phyloP scores from a whole-genome alignment of 441 rosid genomes.

The Theobroma grandiflorum region DNA sequence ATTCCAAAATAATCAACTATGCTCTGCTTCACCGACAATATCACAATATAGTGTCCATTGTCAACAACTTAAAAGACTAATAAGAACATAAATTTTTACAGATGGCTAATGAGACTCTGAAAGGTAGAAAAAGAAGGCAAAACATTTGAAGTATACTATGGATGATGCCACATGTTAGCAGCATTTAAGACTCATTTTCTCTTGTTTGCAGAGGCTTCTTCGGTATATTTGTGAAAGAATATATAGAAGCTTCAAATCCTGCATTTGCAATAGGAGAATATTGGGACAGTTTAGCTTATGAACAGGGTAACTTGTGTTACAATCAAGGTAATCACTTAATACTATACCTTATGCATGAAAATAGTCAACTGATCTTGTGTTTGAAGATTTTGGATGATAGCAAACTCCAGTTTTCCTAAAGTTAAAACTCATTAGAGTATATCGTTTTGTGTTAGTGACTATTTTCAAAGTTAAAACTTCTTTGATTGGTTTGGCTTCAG shows the following conservation, averaged over 20 bases:
- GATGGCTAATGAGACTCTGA: background rate
- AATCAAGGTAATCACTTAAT: slow-evolving; percentile 51
- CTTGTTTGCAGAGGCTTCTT: slow-evolving; percentile 52
- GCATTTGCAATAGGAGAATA: slow-evolving; percentile 66
- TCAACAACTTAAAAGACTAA: background rate
- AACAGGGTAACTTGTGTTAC: slow-evolving; percentile 57
- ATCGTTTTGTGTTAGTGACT: background rate
- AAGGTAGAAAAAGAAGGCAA: background rate
- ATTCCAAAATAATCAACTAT: background rate
- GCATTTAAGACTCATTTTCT: slow-evolving; percentile 13
- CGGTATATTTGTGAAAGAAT: slow-evolving; percentile 59
- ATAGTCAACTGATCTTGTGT: background rate
- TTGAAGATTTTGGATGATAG: background rate
- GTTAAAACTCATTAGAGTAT: background rate
- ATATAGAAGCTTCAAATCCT: slow-evolving; percentile 56
- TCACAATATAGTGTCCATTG: background rate
- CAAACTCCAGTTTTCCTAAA: background rate
- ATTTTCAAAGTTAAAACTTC: background rate
- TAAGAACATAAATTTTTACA: background rate
- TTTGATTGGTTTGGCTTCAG: slow-evolving; percentile 9
- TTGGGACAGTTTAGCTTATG: slow-evolving; percentile 62
- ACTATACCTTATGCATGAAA: background rate
- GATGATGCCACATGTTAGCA: background rate
- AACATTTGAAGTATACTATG: background rate
- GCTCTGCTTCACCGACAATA: background rate